Evolutionary conservation across 148 eudicot genomes (phyloP).

Genomic region (Bassia scoparia): DNA sequence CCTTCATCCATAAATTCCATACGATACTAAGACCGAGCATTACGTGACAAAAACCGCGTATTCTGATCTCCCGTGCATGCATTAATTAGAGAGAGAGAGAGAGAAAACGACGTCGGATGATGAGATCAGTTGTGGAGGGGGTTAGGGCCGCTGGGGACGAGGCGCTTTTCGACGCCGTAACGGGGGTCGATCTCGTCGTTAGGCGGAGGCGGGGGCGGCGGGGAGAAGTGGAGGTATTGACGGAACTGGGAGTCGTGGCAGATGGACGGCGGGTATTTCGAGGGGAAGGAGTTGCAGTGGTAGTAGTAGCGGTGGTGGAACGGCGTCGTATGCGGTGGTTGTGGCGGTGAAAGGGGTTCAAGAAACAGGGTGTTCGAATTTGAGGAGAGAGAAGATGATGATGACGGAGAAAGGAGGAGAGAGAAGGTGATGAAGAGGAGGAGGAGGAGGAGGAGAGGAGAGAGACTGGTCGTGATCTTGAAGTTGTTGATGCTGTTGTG

Average conservation of each 20-base stretch:
- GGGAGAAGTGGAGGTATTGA: conserved; percentile 18
- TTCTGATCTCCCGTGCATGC: background rate
- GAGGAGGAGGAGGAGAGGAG: conserved; percentile 4
- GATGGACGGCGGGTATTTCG: conserved; percentile 38
- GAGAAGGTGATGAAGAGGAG: background rate
- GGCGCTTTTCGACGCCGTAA: conserved; percentile 75
- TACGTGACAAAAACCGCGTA: conserved; percentile 9
- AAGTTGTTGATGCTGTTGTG: background rate
- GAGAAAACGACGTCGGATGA: background rate
- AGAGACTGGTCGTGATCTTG: too few species aligned
- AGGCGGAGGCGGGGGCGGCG: too few species aligned
- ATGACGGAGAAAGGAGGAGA: background rate
- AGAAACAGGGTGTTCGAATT: conserved; percentile 18
- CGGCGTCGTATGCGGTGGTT: conserved; percentile 10
- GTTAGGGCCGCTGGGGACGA: conserved; percentile 94
- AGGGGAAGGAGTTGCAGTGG: conserved; percentile 28
- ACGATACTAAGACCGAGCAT: too few species aligned
- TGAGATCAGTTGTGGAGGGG: conserved; percentile 68
- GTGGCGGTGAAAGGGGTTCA: conserved; percentile 21
- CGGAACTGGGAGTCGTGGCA: conserved; percentile 31
- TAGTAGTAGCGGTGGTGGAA: conserved; percentile 27
- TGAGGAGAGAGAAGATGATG: conserved; percentile 11
- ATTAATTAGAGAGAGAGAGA: background rate
- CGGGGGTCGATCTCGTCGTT: conserved; percentile 56
- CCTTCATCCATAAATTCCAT: too few species aligned